phyloP scores from a whole-genome alignment of 805 yeast species.

The Kazachstania bromeliacearum region DNA sequence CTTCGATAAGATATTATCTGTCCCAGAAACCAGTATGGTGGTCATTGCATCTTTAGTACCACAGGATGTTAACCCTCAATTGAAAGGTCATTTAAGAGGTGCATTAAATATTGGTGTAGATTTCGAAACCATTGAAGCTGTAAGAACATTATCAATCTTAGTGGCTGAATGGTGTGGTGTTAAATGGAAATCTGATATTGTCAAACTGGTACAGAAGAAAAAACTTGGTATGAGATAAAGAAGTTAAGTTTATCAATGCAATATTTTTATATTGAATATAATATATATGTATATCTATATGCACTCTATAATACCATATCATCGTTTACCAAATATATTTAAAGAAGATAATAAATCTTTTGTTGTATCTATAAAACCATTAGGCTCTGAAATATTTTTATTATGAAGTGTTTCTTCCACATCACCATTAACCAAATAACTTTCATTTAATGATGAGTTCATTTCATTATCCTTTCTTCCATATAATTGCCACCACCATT shows the following conservation, averaged over 20 bases:
- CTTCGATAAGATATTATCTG: slow-evolving; percentile 48
- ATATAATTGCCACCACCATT: slow-evolving; percentile 85
- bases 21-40: slow-evolving; percentile 66
- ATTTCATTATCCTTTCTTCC: slow-evolving; percentile 66
- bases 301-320: no score
- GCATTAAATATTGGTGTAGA: slow-evolving; percentile 74
- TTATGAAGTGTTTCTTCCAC: background rate
- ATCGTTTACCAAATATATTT: slow-evolving; percentile 4
- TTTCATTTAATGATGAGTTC: slow-evolving; percentile 28
- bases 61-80: slow-evolving; percentile 87
- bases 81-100: slow-evolving; percentile 84
- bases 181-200: slow-evolving; percentile 39
- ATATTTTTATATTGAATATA: background rate
- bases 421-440: background rate
- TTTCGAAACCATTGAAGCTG: slow-evolving; percentile 48
- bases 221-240: background rate
- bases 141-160: slow-evolving; percentile 52
- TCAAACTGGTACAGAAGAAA: slow-evolving; percentile 16
- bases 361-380: slow-evolving; percentile 4
- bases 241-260: no score
- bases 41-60: slow-evolving; percentile 77
- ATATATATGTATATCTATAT: background rate
- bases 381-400: no score
- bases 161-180: slow-evolving; percentile 69
- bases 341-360: slow-evolving; percentile 6